Base-by-base conservation (phyloP, 164 flowering plant species). In the Liquidambar formosana region DNA sequence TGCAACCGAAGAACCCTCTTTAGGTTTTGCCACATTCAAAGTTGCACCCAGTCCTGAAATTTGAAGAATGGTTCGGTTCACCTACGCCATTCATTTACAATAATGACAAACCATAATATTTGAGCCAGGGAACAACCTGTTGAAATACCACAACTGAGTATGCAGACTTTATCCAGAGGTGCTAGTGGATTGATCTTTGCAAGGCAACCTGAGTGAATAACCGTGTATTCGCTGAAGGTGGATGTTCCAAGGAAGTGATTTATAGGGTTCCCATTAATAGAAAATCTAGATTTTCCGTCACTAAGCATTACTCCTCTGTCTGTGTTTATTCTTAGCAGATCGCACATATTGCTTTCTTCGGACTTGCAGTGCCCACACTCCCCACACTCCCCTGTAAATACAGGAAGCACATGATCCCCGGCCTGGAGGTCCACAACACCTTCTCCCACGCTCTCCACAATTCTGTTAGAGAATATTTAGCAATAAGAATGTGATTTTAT, bases 91-190 rank as follows among this genome's bases (percentile, higher is more conserved):
- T 6, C 2, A 33, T 2, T 33, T 33, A 33, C 41, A 33, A 33
- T 33, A 33, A 33, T 2, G 6, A 33, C 41, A n/a, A 33, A 6
- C 41, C 41, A 33, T 33, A 33, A 33, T 33, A 33, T 33, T 33
- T 33, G 2, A 33, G 41, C n/a, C 6, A 6, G 6, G 41, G 6
- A 2, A 33, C 41, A 33, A 73, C 77, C 77, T 57, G 77, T 74
- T 5, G 77, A 74, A 61, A 74, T 33, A 16, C 77, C 77, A 64
- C 77, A 74, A 14, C 77, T 74, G 62, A 74, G 77, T 25, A 74
- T 65, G 41, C 77, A 74, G n/a, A 68, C 70, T 65, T 69, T 74
- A 47, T 74, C 77, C 10, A 74, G 26, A 10, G 77, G 69, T 9
- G 77, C 77, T n/a, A 53, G 26, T 0, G 75, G 70, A 26, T 72